These are phyloP conservation scores for Exophiala sp. DNA, from an alignment of 2,329 filamentous ascomycete genomes.

Conservation along the genomic window DNA sequence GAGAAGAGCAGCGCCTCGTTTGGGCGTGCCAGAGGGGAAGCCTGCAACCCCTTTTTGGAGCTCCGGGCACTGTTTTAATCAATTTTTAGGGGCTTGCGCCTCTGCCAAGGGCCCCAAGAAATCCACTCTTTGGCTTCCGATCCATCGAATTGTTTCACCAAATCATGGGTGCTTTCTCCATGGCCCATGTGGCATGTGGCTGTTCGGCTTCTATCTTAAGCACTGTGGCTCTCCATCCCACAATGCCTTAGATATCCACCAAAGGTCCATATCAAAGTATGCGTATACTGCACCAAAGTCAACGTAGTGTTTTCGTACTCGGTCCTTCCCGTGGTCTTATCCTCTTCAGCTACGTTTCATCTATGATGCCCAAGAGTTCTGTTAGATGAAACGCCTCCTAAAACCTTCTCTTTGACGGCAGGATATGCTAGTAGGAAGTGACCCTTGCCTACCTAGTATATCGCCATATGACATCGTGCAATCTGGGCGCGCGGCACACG, in stretches of 20 bases:
- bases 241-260: not conserved
- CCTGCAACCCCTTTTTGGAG: not conserved
- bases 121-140: not conserved
- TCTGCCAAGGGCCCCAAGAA: not conserved
- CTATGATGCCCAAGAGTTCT: no score
- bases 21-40: not conserved
- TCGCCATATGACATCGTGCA: no score
- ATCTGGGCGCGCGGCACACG: no score
- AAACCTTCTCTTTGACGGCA: no score
- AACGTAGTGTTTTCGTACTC: no score
- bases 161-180: no score
- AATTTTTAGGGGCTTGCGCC: not conserved
- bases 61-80: not conserved
- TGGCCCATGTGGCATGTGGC: not conserved
- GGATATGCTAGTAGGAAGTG: no score
- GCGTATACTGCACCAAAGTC: no score
- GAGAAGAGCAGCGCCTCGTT: not conserved
- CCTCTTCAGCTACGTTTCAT: no score
- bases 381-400: no score
- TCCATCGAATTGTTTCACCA: not conserved
- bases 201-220: constrained; percentile 3
- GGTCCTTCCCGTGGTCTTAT: no score
- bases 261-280: not conserved
- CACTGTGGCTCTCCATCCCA: not conserved
- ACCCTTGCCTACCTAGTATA: no score